Conservation (phyloP, 1,284 basidiomycete species). For the Fomitopsis betulina region DNA sequence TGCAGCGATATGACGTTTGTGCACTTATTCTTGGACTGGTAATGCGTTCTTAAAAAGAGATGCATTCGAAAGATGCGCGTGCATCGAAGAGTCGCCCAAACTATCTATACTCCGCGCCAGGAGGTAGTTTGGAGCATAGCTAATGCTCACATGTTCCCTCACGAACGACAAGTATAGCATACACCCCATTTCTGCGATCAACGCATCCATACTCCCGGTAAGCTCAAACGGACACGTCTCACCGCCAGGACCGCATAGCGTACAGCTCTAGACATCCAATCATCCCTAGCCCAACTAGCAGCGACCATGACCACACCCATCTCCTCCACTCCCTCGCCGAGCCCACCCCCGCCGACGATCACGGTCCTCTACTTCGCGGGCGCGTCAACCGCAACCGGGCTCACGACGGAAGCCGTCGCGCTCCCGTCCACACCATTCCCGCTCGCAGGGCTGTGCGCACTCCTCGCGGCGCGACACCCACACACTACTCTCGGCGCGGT, state of each 20-base stretch:
- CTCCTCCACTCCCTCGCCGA: constrained; percentile 1
- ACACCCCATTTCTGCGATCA: not conserved
- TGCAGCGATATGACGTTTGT: no score
- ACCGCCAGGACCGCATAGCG: no score
- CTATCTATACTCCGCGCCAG: no score
- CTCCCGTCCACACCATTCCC: constrained; percentile 39
- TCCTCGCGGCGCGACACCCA: constrained; percentile 52
- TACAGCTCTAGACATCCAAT: no score
- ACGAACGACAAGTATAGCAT: not conserved
- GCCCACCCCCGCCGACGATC: constrained; percentile 30
- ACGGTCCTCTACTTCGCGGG: constrained; percentile 80
- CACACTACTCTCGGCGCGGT: constrained; percentile 45
- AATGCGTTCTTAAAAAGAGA: no score
- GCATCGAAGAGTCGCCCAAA: no score
- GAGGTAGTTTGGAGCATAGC: not conserved
- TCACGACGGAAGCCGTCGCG: constrained; percentile 42
- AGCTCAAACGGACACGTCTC: not conserved
- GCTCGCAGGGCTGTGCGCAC: constrained; percentile 45
- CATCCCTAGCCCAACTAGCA: no score
- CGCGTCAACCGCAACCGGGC: constrained; percentile 63
- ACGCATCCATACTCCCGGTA: not conserved
- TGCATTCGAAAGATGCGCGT: no score
- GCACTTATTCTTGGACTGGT: no score
- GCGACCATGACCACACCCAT: not conserved
- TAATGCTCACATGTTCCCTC: not conserved